A percentile compares a stretch with the other conserved stretches of the same genome.
Conservation (phyloP, 352 stramenopile genomes). For the Sclerospora graminicola region DNA sequence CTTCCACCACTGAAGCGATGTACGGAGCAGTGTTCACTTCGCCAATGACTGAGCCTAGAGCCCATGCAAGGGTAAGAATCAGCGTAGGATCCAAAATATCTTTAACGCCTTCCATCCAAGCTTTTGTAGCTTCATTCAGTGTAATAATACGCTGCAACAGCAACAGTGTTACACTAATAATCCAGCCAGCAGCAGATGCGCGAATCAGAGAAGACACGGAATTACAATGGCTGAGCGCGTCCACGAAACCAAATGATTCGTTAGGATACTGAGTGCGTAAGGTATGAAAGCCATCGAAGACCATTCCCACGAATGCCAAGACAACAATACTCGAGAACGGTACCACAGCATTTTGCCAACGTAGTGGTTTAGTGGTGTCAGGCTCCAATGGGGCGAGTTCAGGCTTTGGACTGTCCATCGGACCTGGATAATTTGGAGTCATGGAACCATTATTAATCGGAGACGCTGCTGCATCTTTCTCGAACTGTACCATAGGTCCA, state of each 20-base stretch:
- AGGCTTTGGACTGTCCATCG: slow-evolving; percentile 58
- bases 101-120: slow-evolving; percentile 87
- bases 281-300: slow-evolving; percentile 64
- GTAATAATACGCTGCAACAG: slow-evolving; percentile 77
- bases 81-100: slow-evolving; percentile 87
- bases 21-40: slow-evolving; percentile 80
- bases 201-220: slow-evolving; percentile 71
- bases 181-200: slow-evolving; percentile 64
- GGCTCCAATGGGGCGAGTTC: slow-evolving; percentile 63
- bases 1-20: slow-evolving; percentile 66
- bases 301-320: slow-evolving; percentile 82
- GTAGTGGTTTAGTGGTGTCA: slow-evolving; percentile 57
- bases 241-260: slow-evolving; percentile 40
- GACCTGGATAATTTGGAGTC: slow-evolving; percentile 46
- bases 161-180: slow-evolving; percentile 61
- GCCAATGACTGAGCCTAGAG: slow-evolving; percentile 74
- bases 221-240: slow-evolving; percentile 71
- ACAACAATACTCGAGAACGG: slow-evolving; percentile 76
- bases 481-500: slow-evolving; percentile 79
- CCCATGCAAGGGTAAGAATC: slow-evolving; percentile 86
- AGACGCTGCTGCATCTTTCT: slow-evolving; percentile 67
- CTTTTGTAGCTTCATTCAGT: slow-evolving; percentile 80
- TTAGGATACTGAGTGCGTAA: slow-evolving; percentile 37
- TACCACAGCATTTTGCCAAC: slow-evolving; percentile 80
- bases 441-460: slow-evolving; percentile 52